phyloP scores from a whole-genome alignment of 192 early-diverging fungal species.

The Martensiomyces pterosporus region DNA sequence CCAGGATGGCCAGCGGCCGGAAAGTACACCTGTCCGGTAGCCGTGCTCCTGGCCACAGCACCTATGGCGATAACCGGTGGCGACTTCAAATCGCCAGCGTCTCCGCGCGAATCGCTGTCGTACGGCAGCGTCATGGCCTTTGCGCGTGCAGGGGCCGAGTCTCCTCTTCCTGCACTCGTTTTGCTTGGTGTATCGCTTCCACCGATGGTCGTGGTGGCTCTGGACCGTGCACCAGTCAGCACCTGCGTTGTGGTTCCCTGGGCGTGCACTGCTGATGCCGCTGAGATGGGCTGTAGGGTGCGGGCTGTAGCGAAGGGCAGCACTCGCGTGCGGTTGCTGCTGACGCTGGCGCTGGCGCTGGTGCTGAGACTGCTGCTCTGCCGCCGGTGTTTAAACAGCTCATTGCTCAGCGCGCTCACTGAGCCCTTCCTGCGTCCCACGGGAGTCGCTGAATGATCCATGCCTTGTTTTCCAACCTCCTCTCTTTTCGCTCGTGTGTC shows the following conservation, averaged over 20 bases:
- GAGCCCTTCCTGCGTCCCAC: not conserved
- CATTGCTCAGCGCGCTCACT: not conserved
- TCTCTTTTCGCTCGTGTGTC: no score
- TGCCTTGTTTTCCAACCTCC: no score
- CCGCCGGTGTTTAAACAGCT: conserved; percentile 13
- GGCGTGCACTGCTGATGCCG: not conserved
- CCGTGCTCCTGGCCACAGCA: conserved; percentile 5
- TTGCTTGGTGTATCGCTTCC: no score
- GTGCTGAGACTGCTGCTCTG: conserved; percentile 45
- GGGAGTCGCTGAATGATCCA: no score
- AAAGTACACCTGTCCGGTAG: conserved; percentile 8
- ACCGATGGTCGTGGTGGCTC: no score
- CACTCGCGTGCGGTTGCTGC: conserved; percentile 34
- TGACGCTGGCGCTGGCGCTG: conserved; percentile 32
- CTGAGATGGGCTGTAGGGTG: conserved; percentile 9
- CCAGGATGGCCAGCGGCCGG: conserved; percentile 11
- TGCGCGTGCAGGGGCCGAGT: no score
- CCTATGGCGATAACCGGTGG: conserved; percentile 10
- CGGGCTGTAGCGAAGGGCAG: conserved; percentile 39
- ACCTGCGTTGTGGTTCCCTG: not conserved
- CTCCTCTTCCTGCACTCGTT: no score
- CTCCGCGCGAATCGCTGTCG: not conserved
- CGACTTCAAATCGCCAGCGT: not conserved
- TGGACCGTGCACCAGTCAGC: not conserved
- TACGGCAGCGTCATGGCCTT: not conserved